These are phyloP conservation scores for Phytopythium oedochilum DNA, from an alignment of 352 stramenopile genomes.

Conservation along the genomic window DNA sequence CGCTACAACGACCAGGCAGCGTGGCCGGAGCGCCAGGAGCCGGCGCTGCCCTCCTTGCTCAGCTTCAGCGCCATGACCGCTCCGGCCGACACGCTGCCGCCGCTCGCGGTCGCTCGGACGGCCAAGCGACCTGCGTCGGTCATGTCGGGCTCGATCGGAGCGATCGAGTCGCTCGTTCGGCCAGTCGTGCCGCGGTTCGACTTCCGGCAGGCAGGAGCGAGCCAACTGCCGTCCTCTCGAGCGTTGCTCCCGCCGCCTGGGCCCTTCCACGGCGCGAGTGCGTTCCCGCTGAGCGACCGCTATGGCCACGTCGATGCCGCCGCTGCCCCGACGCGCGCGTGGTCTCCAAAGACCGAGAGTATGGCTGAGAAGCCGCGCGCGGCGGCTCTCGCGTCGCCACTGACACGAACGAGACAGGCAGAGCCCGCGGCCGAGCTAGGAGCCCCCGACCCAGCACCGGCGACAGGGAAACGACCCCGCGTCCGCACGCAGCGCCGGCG, in stretches of 20 bases:
- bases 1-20: not conserved
- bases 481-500: conserved; percentile 40
- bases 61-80: not conserved
- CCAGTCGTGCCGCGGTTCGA: conserved; percentile 1
- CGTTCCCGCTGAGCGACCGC: too few species aligned
- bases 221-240: too few species aligned
- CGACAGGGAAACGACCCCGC: conserved; percentile 1
- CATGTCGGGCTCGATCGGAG: not conserved
- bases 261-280: too few species aligned
- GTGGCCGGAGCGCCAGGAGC: not conserved
- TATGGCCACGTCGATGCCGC: too few species aligned
- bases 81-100: not conserved
- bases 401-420: not conserved
- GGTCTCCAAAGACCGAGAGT: not conserved
- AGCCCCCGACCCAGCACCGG: conserved; percentile 2
- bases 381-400: not conserved
- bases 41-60: not conserved
- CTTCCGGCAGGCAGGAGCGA: not conserved
- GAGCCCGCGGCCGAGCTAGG: not conserved
- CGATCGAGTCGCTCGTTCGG: not conserved
- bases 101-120: not conserved
- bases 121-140: too few species aligned
- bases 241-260: too few species aligned
- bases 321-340: too few species aligned
- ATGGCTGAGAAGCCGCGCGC: not conserved